Percentiles rank a stretch among this genome's conserved stretches.
Evolutionary conservation across 2,329 filamentous ascomycete genomes (phyloP).

Genomic region (Arachnomyces sp.): DNA sequence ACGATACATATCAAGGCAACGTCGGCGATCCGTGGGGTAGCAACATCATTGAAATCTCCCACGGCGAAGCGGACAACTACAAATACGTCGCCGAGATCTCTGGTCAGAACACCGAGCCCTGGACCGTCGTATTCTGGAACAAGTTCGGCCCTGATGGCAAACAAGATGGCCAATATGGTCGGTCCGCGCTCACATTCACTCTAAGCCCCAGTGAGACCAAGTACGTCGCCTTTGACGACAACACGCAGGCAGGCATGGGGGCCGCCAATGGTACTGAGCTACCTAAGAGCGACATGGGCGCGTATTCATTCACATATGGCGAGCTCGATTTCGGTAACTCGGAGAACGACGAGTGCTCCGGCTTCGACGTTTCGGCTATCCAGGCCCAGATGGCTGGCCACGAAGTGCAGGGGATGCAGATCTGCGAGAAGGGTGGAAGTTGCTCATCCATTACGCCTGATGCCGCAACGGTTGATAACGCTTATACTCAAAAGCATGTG

Average conservation of each 20-base stretch:
- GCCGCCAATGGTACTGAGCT: slow-evolving; percentile 21
- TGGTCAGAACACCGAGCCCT: slow-evolving; percentile 25
- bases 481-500: slow-evolving; percentile 23
- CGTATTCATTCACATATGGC: slow-evolving; percentile 34
- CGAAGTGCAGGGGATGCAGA: slow-evolving; percentile 29
- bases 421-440: slow-evolving; percentile 20
- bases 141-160: slow-evolving; percentile 28
- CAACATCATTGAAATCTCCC: slow-evolving; percentile 32
- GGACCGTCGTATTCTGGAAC: slow-evolving; percentile 34
- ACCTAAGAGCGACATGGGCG: slow-evolving; percentile 22
- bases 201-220: slow-evolving; percentile 27
- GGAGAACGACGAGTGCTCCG: slow-evolving; percentile 26
- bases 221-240: slow-evolving; percentile 30
- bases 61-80: slow-evolving; percentile 26
- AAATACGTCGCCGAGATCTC: slow-evolving; percentile 29
- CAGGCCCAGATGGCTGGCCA: slow-evolving; percentile 23
- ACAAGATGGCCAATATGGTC: slow-evolving; percentile 30
- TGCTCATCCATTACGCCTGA: slow-evolving; percentile 25
- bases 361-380: slow-evolving; percentile 36
- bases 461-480: slow-evolving; percentile 22
- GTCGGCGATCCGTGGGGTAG: slow-evolving; percentile 31
- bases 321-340: slow-evolving; percentile 31
- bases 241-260: slow-evolving; percentile 29
- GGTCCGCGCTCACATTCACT: slow-evolving; percentile 25
- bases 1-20: slow-evolving; percentile 27